Percentiles rank a stretch among this genome's conserved stretches.
Conservation (phyloP, 1,284 basidiomycete species). For the Retiboletus fuscus region DNA sequence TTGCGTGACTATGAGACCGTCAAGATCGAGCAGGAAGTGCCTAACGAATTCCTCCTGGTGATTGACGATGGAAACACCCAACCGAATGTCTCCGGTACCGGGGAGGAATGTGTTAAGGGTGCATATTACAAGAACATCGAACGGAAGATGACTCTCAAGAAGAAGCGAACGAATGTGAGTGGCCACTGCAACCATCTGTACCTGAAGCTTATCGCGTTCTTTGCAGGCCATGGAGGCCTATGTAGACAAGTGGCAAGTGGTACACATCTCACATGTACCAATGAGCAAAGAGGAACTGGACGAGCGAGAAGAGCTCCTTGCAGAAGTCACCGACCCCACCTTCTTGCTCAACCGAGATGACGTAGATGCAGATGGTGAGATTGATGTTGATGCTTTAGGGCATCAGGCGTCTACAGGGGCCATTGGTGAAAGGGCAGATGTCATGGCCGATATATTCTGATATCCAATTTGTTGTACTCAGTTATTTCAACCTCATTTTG, state of each 20-base stretch:
- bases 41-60: conserved; percentile 86
- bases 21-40: conserved; percentile 84
- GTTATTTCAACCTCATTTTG: conserved; percentile 12
- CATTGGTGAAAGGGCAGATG: conserved; percentile 42
- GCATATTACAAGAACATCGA: conserved; percentile 91
- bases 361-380: conserved; percentile 61
- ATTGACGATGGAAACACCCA: conserved; percentile 70
- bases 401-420: conserved; percentile 60
- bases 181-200: not conserved
- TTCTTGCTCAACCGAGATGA: conserved; percentile 57
- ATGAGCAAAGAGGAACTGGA: conserved; percentile 66
- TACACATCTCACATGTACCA: conserved; percentile 67
- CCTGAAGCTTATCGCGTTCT: conserved; percentile 17
- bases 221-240: conserved; percentile 70
- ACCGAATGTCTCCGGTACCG: conserved; percentile 31
- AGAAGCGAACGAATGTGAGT: conserved; percentile 82
- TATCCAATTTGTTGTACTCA: conserved; percentile 14
- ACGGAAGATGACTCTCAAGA: conserved; percentile 87
- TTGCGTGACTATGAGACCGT: conserved; percentile 86
- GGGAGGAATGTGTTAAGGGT: conserved; percentile 62
- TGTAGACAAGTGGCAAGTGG: conserved; percentile 82
- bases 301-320: conserved; percentile 64
- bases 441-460: conserved; percentile 50
- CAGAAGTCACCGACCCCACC: conserved; percentile 66
- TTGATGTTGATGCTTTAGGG: conserved; percentile 54